Conservation (phyloP, 2,329 filamentous ascomycete genomes). For the Aureobasidium mangrovei region DNA sequence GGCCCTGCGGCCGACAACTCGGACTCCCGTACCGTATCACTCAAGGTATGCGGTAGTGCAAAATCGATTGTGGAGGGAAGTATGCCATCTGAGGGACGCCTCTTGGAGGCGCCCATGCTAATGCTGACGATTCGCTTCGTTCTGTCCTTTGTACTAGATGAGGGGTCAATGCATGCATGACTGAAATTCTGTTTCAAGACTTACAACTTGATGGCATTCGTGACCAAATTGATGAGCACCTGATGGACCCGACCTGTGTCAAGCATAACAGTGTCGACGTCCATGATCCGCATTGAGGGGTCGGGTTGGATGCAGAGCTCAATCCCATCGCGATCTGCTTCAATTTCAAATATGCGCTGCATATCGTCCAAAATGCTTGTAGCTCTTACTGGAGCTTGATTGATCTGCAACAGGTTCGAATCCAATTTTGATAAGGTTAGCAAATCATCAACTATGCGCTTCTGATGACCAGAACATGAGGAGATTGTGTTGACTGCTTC, state of each 20-base stretch:
- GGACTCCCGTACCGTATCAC: conserved; percentile 14
- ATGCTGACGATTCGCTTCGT: conserved; percentile 17
- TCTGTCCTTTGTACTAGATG: conserved; percentile 17
- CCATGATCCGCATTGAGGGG: conserved; percentile 4
- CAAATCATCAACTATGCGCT: conserved; percentile 41
- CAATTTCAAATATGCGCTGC: conserved; percentile 28
- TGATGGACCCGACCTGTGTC: conserved; percentile 21
- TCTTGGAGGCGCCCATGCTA: conserved; percentile 15
- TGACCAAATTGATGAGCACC: conserved; percentile 23
- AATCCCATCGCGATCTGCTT: conserved; percentile 24
- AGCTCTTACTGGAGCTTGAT: conserved; percentile 18
- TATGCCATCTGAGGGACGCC: conserved; percentile 17
- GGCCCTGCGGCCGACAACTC: conserved; percentile 8
- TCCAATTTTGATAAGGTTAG: conserved; percentile 39
- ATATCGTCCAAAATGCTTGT: conserved; percentile 21
- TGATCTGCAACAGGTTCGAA: conserved; percentile 32
- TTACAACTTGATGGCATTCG: conserved; percentile 23
- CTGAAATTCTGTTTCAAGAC: neutral
- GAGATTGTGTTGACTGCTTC: conserved; percentile 36
- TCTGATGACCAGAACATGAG: conserved; percentile 39
- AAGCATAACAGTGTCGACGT: conserved; percentile 21
- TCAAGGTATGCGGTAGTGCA: conserved; percentile 15
- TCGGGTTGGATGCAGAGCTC: conserved; percentile 15
- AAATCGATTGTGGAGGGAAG: conserved; percentile 19
- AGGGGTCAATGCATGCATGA: neutral